Evolutionary conservation across 1,284 basidiomycete species (phyloP), one percentile per base, ranked within the genome.

Genomic region (Ustilago crameri): DNA sequence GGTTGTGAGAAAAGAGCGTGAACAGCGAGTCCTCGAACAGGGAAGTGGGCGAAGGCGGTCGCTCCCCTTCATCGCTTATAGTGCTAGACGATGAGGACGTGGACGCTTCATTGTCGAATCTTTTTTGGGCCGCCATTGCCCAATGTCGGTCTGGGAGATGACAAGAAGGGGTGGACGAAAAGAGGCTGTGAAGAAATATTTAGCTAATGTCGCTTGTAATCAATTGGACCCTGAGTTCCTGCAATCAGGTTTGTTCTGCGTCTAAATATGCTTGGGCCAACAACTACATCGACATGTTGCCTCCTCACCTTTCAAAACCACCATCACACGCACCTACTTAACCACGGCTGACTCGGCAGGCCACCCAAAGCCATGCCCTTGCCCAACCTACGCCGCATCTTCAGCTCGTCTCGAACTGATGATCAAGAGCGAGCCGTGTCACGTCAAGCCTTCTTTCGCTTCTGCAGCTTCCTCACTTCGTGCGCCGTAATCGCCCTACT

Each of bases 11-110:
- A 51, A 81, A 81, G 37, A 81, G 68, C 15, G 71, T 56, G 32
- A 75, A 75, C 17, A 80, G 67, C n/a, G 74, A 72, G 40, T 79
- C 74, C 38, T 80, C 74, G 53, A 81, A 81, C 18, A 74, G 38
- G 9, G 65, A 53, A 2, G 70, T 73, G 1, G 70, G 70, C 3
- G 70, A 73, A 24, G 48, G 46, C 1, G 70, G 46, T 4, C 64
- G 51, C 3, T n/a, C 20, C 20, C 8, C 32, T n/a, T 22, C 23
- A 24, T 18, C 20, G 5, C 42, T 32, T 14, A 40, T 35, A 0
- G 49, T 41, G 4, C 48, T 46, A 46, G 54, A 51, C n/a, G 59
- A 44, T 5, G 53, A 61, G 7, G 41, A 50, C 7, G 30, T 37
- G 2, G 53, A 57, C 3, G 38, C 37, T 0, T 27, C 58, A 26